These are phyloP conservation scores for Ascocoryne sarcoides DNA, from an alignment of 2,329 filamentous ascomycete genomes.

Conservation along the genomic window DNA sequence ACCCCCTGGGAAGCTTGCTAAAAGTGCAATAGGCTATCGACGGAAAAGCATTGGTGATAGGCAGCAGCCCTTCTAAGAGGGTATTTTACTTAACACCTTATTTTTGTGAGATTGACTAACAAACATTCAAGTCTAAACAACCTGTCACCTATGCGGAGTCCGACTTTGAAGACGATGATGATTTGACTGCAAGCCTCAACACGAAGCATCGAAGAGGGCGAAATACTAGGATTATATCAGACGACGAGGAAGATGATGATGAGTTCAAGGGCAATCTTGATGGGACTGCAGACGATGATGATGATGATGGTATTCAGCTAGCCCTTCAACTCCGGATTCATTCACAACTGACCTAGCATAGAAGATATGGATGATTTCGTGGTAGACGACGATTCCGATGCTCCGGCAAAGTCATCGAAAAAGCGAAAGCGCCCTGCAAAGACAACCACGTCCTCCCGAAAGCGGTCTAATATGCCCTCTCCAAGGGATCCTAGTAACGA, in stretches of 20 bases:
- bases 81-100: too few relatives aligned
- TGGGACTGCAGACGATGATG: constrained; percentile 46
- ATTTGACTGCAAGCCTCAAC: constrained; percentile 33
- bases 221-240: constrained; percentile 46
- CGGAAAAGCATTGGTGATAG: constrained; percentile 33
- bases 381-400: constrained; percentile 73
- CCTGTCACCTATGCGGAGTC: constrained; percentile 77
- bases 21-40: constrained; percentile 35
- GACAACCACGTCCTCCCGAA: constrained; percentile 45
- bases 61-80: constrained; percentile 73
- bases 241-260: constrained; percentile 58
- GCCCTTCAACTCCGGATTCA: constrained; percentile 5
- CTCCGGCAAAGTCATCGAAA: constrained; percentile 44
- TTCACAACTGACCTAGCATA: constrained; percentile 19
- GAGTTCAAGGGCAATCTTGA: constrained; percentile 55
- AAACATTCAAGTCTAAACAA: constrained; percentile 43
- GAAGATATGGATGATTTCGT: constrained; percentile 81
- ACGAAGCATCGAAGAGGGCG: constrained; percentile 32
- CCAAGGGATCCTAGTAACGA: constrained; percentile 33
- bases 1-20: constrained; percentile 35
- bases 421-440: constrained; percentile 57
- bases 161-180: constrained; percentile 63
- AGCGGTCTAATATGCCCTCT: constrained; percentile 50
- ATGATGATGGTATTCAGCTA: constrained; percentile 42
- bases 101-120: constrained; percentile 1